Conservation (phyloP, 768 basidiomycete species). For the Naematelia aurantialba region DNA sequence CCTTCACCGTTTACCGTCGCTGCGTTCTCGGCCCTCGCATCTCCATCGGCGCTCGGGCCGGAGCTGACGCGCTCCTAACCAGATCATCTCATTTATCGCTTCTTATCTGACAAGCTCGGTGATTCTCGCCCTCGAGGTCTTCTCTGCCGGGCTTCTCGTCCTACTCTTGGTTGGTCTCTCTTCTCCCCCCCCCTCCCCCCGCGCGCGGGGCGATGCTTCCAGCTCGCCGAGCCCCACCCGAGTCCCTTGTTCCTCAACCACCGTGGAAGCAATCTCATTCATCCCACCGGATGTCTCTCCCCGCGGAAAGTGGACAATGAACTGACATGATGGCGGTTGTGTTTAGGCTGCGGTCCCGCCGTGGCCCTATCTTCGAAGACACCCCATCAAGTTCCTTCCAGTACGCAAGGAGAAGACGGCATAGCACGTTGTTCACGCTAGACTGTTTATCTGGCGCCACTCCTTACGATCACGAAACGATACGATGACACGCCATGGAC, state of each 20-base stretch:
- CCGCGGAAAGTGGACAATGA: too few species aligned
- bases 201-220: too few species aligned
- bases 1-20: too few species aligned
- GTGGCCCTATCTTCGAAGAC: constrained; percentile 35
- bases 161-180: constrained; percentile 26
- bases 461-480: neutral
- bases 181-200: neutral
- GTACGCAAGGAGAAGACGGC: constrained; percentile 20
- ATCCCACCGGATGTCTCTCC: too few species aligned
- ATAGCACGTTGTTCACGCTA: neutral
- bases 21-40: too few species aligned
- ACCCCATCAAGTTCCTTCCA: constrained; percentile 39
- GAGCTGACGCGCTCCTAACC: neutral
- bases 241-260: too few species aligned
- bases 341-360: constrained; percentile 27
- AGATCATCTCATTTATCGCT: constrained; percentile 31
- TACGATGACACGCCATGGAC: neutral
- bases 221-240: too few species aligned
- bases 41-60: neutral
- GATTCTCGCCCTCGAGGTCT: constrained; percentile 33
- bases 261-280: too few species aligned
- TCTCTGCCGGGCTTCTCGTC: constrained; percentile 26
- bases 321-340: neutral
- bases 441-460: too few species aligned
- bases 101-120: constrained; percentile 33